Evolutionary conservation across 75 land plant genomes (phyloP), one percentile per base, ranked within the genome.

Genomic region (Gnetum montanum): DNA sequence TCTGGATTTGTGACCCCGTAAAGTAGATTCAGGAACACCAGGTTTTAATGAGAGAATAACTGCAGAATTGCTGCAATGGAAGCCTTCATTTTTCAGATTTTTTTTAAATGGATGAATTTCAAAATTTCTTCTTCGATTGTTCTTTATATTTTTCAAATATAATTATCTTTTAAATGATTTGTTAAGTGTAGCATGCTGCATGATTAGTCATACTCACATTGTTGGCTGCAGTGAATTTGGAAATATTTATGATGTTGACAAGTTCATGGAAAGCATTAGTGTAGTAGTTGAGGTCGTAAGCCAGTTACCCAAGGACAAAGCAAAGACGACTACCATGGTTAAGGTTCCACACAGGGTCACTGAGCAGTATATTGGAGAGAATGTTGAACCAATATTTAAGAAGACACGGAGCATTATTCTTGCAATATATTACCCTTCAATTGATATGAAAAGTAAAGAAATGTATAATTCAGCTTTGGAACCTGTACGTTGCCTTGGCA

Each of bases 151-250:
- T n/a, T n/a, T n/a, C n/a, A n/a, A n/a, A n/a, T n/a, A n/a, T n/a
- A n/a, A n/a, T n/a, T n/a, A n/a, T n/a, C n/a, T n/a, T n/a, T n/a
- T n/a, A n/a, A n/a, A n/a, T n/a, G n/a, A n/a, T n/a, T n/a, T n/a
- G n/a, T n/a, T n/a, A n/a, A n/a, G n/a, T n/a, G n/a, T n/a, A n/a
- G n/a, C n/a, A n/a, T n/a, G n/a, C n/a, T n/a, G n/a, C n/a, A n/a
- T n/a, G n/a, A n/a, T n/a, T n/a, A n/a, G n/a, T n/a, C n/a, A n/a
- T n/a, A n/a, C n/a, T n/a, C n/a, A n/a, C n/a, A n/a, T n/a, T n/a
- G n/a, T n/a, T n/a, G n/a, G n/a, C n/a, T n/a, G 34, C 89, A 88
- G 94, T 71, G 78, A 66, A 30, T 88, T 88, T 60, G 75, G 68
- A 33, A 85, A 88, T 53, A 68, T 88, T 6, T 88, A 88, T 70